Base-by-base conservation (phyloP, 148 eudicot genomes). In the Cornus controversa region DNA sequence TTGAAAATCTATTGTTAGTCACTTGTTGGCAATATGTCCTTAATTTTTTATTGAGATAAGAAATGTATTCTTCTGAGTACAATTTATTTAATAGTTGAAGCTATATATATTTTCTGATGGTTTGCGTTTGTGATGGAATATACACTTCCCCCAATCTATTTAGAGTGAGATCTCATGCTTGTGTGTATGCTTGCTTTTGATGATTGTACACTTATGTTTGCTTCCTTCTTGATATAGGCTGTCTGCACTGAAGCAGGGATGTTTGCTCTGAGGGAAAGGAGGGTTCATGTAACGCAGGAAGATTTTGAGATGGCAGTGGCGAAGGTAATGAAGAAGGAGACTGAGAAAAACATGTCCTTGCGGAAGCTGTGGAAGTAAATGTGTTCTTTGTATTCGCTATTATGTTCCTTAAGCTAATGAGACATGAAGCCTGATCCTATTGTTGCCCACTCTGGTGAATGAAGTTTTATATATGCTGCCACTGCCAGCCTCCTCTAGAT, bases 181-280 rank as follows among this genome's bases (percentile, higher is more conserved):
- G 10, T 45, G 50, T 0, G 7, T 45, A 45, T 45, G 50, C 13
- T 8, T 45, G 50, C 8, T 45, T 10, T 45, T 45, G 50, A 45
- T 50, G 57, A 50, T 50, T 50, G 20, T 50, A 50, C 57, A 50
- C 57, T 50, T 3, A 50, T 16, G 57, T 2, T 14, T 16, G 20
- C 62, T 28, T 22, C 34, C 25, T 64, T 11, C 45, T 40, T 4
- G 5, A 9, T 40, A 71, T 82, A 87, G 90, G 91, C 89, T 5
- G 93, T 90, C 25, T 90, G 91, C 84, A 90, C 93, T 0, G 93
- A 90, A 86, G 93, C 93, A 0, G 91, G 93, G 0, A 90, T 90
- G 93, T 90, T 86, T 85, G 91, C 93, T 36, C 60, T 88, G 81
- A 83, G 94, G 47, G 94, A 88, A 80, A 88, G 94, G 74, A 90